Base-by-base conservation (phyloP, 2,329 filamentous ascomycete genomes). In the Aspergillus fijiensis region DNA sequence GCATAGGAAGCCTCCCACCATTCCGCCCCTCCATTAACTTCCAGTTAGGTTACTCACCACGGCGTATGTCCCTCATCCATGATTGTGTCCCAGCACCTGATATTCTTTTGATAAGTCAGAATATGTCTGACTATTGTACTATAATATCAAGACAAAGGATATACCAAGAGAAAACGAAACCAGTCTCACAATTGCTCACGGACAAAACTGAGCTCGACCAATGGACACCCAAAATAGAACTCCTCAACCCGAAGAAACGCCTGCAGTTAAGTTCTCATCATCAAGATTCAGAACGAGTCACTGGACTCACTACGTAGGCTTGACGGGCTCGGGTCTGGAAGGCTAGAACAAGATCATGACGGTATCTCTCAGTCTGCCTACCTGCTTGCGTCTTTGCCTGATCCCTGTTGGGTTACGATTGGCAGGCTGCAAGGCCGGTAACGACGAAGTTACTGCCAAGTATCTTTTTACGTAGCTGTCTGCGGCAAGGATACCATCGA, bases 381-480 rank as follows among this genome's bases (percentile, higher is more conserved):
- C 45, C 51, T 45, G 56, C 49, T 58, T 58, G 56, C 56, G 57
- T 63, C 61, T 63, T 55, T 31, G 52, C 33, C 35, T 47, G 39
- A 29, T 49, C 27, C 42, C 21, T 25, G 49, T n/a, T 29, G 29
- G 12, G 4, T 31, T 29, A 12, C 55, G 57, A 63, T 54, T 61
- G 52, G 58, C 29, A 63, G 57, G 31, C 48, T 49, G 42, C 21
- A 49, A 29, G 51, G 55, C 63, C 51, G 61, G 58, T 58, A 63
- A 61, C 60, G 49, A 59, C 59, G 25, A 67, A 60, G 60, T 64
- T 57, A 51, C 51, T 55, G 57, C 53, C 57, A 67, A 61, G 60
- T 62, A 63, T 60, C 59, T 63, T 62, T 29, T 61, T 63, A 62
- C 61, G 65, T 63, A 58, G 58, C 61, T 63, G 59, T 57, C 62